These are phyloP conservation scores for Tetracentron sinense DNA, from an alignment of 164 flowering plant species.

Conservation along the genomic window DNA sequence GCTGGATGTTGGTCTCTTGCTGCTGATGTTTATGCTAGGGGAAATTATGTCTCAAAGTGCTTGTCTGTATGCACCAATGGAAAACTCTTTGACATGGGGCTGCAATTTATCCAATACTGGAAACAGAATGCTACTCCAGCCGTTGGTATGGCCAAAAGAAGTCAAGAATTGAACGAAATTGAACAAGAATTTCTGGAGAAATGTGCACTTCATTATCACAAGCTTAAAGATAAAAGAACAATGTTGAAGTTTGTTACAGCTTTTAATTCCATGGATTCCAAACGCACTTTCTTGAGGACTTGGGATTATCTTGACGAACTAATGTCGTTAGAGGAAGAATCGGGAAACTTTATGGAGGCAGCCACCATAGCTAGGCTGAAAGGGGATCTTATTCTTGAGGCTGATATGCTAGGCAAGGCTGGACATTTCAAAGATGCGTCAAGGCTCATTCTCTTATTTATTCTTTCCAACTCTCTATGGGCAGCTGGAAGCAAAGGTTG, in stretches of 20 bases:
- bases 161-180: constrained; percentile 14
- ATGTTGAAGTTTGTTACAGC: constrained; percentile 31
- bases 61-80: constrained; percentile 22
- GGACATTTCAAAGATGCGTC: constrained; percentile 42
- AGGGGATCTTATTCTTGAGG: constrained; percentile 45
- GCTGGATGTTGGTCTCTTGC: constrained; percentile 19
- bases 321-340: constrained; percentile 42
- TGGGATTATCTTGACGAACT: constrained; percentile 46
- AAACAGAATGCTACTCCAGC: constrained; percentile 1
- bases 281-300: constrained; percentile 18
- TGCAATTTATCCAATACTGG: constrained; percentile 27
- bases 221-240: constrained; percentile 13
- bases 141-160: not conserved
- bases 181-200: constrained; percentile 22
- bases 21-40: constrained; percentile 24
- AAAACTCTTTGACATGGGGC: constrained; percentile 20
- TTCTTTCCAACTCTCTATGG: constrained; percentile 48
- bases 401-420: constrained; percentile 54
- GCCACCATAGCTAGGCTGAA: constrained; percentile 39
- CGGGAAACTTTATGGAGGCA: constrained; percentile 50
- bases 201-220: constrained; percentile 18
- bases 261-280: constrained; percentile 21
- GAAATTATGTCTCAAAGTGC: constrained; percentile 19
- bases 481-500: constrained; percentile 41
- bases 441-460: constrained; percentile 31